Conservation (phyloP, 148 eudicot genomes). For the Oxyria digyna region DNA sequence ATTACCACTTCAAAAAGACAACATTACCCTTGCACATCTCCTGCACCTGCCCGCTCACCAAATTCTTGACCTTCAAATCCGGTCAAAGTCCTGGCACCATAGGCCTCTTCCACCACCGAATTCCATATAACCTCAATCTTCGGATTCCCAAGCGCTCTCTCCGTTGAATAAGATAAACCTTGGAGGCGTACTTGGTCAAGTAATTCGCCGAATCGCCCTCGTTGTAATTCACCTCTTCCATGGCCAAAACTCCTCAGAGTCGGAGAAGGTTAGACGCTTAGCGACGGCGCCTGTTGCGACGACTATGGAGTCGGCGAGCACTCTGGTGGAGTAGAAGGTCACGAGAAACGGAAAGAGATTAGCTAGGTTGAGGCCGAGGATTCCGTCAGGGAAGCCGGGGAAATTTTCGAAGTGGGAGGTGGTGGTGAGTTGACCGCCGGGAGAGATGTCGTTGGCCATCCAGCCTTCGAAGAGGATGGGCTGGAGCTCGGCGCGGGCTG, state of each 20-base stretch:
- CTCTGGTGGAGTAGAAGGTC: slow-evolving; percentile 20
- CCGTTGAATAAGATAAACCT: slow-evolving; percentile 68
- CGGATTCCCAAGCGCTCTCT: slow-evolving; percentile 50
- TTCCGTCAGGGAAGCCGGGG: slow-evolving; percentile 76
- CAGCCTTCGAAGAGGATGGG: slow-evolving; percentile 82
- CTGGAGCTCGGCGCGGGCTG: slow-evolving; percentile 71
- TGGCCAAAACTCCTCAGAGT: slow-evolving; percentile 29
- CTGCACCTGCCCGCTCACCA: slow-evolving; percentile 42
- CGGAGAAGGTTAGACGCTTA: slow-evolving; percentile 38
- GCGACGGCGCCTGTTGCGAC: slow-evolving; percentile 86
- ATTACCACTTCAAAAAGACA: too few species aligned
- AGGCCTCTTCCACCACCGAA: slow-evolving; percentile 63
- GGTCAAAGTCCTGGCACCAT: slow-evolving; percentile 43
- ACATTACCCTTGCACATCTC: too few species aligned
- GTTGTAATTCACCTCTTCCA: too few species aligned
- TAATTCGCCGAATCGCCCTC: too few species aligned
- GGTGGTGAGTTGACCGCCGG: slow-evolving; percentile 92
- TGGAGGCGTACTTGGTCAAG: slow-evolving; percentile 39
- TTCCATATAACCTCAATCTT: slow-evolving; percentile 86
- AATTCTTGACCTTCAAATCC: slow-evolving; percentile 73
- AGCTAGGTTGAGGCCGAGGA: slow-evolving; percentile 45
- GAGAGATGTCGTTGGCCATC: slow-evolving; percentile 87
- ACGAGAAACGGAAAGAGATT: slow-evolving; percentile 45
- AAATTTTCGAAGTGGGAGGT: slow-evolving; percentile 88
- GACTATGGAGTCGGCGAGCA: slow-evolving; percentile 21